A percentile compares a stretch with the other conserved stretches of the same genome.
phyloP scores from a whole-genome alignment of 225 moss, liverwort and hornwort species.

The Climacium dendroides region DNA sequence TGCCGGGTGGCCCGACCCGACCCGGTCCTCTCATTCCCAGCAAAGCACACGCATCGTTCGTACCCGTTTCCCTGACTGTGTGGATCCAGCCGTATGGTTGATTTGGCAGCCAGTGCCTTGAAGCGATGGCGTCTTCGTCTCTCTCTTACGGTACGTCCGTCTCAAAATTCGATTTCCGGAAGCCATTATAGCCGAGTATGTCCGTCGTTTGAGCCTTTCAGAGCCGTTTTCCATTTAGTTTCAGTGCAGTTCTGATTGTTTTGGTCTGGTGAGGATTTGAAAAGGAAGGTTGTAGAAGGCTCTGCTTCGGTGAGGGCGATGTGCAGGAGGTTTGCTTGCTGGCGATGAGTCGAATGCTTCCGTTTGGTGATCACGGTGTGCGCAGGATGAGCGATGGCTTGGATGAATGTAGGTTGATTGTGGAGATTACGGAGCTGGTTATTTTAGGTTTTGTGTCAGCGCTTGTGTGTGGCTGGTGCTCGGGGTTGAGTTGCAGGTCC shows the following conservation, averaged over 20 bases:
- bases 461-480: neutral
- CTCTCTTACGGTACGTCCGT: neutral
- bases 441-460: conserved; percentile 14
- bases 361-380: neutral
- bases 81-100: neutral
- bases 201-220: neutral
- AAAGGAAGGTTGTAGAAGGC: neutral
- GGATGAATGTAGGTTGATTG: conserved; percentile 17
- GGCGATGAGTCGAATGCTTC: neutral
- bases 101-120: neutral
- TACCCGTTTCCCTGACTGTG: neutral
- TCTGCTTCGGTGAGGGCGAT: neutral
- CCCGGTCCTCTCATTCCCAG: neutral
- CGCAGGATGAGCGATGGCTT: conserved; percentile 4
- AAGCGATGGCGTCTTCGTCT: neutral
- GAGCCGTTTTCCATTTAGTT: neutral
- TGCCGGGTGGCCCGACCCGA: neutral
- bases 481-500: neutral
- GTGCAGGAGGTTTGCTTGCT: neutral
- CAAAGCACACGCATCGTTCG: neutral
- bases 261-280: neutral
- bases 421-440: conserved; percentile 1
- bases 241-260: neutral
- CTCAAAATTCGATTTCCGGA: neutral
- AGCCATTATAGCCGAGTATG: neutral